These are phyloP conservation scores for Arctium lappa DNA, from an alignment of 129 eudicot genomes.

Conservation along the genomic window DNA sequence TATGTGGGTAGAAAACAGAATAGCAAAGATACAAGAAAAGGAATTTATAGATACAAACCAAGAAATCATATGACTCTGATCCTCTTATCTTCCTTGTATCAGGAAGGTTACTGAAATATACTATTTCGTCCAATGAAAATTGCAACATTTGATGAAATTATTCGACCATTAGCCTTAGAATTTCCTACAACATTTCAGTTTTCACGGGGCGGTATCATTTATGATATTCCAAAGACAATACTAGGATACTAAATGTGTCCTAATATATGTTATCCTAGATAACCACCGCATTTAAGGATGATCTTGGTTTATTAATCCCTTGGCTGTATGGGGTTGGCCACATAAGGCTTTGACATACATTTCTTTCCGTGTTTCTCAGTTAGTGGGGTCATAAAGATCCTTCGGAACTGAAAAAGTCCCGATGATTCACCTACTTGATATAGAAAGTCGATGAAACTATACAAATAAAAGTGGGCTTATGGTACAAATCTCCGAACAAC, in stretches of 20 bases:
- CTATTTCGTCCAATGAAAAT: background rate
- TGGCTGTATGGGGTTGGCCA: background rate
- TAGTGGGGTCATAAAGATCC: background rate
- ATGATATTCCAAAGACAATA: background rate
- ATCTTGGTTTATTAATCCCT: background rate
- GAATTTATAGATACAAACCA: conserved; percentile 30
- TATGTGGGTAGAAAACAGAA: conserved; percentile 17
- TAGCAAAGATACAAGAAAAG: conserved; percentile 18
- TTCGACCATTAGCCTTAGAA: background rate
- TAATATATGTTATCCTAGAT: background rate
- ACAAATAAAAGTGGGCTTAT: background rate
- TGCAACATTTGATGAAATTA: background rate
- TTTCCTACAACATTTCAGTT: background rate
- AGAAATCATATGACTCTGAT: background rate
- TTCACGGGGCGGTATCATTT: background rate
- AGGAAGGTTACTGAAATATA: background rate
- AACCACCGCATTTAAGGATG: background rate
- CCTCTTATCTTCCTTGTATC: background rate
- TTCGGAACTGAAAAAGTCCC: background rate
- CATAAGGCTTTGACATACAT: background rate
- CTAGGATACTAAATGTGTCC: background rate
- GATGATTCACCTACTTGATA: too few species aligned
- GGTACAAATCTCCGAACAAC: background rate
- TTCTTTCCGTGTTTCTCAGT: background rate
- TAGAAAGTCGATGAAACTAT: background rate